phyloP scores from a whole-genome alignment of 805 yeast species.

The Grigorovia humatica region DNA sequence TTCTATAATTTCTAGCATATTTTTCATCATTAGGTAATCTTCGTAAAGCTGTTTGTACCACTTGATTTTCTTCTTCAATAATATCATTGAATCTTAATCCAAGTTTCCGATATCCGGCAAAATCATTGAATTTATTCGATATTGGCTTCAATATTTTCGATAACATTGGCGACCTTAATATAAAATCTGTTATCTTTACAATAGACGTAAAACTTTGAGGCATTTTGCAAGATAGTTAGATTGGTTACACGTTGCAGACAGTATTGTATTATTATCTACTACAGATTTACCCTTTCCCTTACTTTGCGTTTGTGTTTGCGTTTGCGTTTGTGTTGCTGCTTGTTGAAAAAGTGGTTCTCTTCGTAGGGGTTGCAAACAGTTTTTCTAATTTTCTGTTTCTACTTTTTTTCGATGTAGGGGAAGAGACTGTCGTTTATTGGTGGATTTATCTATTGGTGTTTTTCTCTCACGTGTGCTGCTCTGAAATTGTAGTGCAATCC shows the following conservation, averaged over 20 bases:
- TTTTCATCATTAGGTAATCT: constrained; percentile 79
- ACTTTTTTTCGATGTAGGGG: neutral
- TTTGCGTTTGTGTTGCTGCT: too few species aligned
- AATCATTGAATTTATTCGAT: constrained; percentile 60
- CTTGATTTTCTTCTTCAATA: constrained; percentile 76
- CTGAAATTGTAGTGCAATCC: neutral
- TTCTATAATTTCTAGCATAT: constrained; percentile 88
- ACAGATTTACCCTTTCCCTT: neutral
- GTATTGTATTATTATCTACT: too few species aligned
- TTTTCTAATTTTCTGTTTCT: neutral
- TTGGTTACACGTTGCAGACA: too few species aligned
- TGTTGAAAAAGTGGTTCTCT: too few species aligned
- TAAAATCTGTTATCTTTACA: constrained; percentile 65
- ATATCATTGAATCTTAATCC: constrained; percentile 90
- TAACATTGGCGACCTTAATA: constrained; percentile 70
- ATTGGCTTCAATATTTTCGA: constrained; percentile 70
- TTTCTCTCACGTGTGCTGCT: neutral
- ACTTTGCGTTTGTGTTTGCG: too few species aligned
- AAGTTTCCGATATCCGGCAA: constrained; percentile 88
- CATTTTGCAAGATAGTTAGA: constrained; percentile 10
- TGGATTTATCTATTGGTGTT: neutral
- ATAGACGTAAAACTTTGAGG: constrained; percentile 51
- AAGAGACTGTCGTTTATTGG: neutral
- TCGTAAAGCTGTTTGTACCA: constrained; percentile 73
- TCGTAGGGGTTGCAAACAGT: too few species aligned